Evolutionary conservation across 148 eudicot species (phyloP).

Genomic region (Vaccinium macrocarpon): DNA sequence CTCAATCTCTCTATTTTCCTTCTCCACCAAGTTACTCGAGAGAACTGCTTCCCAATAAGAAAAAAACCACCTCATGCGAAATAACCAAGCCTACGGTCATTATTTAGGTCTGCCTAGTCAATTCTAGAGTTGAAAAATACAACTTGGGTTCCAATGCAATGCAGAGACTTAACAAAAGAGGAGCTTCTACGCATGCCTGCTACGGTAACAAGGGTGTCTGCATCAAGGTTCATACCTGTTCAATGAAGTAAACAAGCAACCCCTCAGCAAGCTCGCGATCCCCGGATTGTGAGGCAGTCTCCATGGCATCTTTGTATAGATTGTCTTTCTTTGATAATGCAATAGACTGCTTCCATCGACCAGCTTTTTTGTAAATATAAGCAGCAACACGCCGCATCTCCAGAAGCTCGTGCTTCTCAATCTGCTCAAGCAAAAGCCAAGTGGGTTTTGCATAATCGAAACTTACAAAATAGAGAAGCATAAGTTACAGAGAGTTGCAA

Average conservation of each 20-base stretch:
- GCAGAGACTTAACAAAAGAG: neutral
- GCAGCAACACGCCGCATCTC: conserved; percentile 99
- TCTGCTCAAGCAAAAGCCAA: conserved; percentile 43
- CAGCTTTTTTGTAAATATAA: conserved; percentile 93
- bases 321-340: conserved; percentile 90
- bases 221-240: conserved; percentile 47
- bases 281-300: conserved; percentile 97
- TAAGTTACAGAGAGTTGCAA: neutral
- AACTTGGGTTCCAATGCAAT: neutral
- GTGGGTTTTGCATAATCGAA: neutral
- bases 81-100: neutral
- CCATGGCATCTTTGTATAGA: conserved; percentile 96
- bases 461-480: neutral
- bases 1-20: neutral
- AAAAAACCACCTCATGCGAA: neutral
- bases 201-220: neutral
- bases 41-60: neutral
- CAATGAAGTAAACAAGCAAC: conserved; percentile 90
- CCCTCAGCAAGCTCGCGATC: conserved; percentile 98
- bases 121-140: neutral
- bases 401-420: conserved; percentile 93
- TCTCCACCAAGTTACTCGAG: neutral
- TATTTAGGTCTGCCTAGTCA: neutral
- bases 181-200: neutral
- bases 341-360: conserved; percentile 98